Base-by-base conservation (phyloP, 306 rosid genomes). In the Inga laurina region DNA sequence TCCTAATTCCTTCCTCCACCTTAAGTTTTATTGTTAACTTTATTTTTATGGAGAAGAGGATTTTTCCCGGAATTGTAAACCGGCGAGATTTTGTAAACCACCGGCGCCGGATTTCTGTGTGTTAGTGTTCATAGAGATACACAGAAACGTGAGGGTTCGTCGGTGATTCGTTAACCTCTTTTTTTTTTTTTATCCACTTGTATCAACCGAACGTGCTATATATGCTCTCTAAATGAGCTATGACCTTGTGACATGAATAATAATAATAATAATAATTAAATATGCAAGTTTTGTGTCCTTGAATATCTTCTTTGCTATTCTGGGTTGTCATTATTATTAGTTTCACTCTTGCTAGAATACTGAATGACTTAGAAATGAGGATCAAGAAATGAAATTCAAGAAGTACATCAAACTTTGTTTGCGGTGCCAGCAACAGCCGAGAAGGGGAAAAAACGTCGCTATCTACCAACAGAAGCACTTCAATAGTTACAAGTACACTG, bases 91-190 rank as follows among this genome's bases (percentile, higher is more conserved):
- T 90, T 91, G 95, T 78, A 51, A 85, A 72, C 79, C 56, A 45
- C 92, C 91, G 89, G 84, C 89, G 78, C 92, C 84, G 90, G 96
- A 92, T 93, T 91, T 93, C 89, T 84, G 84, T 82, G 79, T 88
- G 87, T 71, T 65, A 34, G 79, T 34, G 79, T 86, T 86, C 79
- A 64, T 65, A 57, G 87, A 39, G 43, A 78, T 83, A 57, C 44
- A 65, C 93, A 79, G 95, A 82, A 88, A 93, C 82, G 91, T 89
- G 99, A 95, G 84, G 75, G 95, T 83, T 81, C 72, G 94, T 82
- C 91, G 93, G 94, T 89, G 90, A 82, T 83, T 46, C 70, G 48
- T 80, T 80, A 72, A 56, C 21, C n/a, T 30, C 22, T 72, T 24
- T 72, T 44, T 22, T 68, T 48, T 59, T 67, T 61, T 72, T 21